Conservation (phyloP, 108 stramenopile genomes). For the Skeletonema costatum region DNA sequence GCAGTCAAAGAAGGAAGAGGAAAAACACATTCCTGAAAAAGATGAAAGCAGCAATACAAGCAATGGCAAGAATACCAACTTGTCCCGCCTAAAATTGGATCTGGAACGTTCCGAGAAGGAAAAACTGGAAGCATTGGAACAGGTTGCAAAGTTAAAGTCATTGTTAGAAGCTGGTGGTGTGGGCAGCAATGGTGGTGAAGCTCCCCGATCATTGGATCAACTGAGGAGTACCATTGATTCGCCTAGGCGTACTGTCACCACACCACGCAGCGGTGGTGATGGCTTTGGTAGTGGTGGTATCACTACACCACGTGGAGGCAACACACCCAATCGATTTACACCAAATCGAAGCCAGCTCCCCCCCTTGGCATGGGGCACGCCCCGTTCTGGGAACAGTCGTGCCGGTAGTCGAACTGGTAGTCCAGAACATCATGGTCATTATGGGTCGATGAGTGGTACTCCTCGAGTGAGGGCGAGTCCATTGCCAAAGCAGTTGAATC, state of each 20-base stretch:
- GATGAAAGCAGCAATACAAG: not conserved
- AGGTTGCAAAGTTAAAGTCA: constrained; percentile 7
- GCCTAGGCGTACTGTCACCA: not conserved
- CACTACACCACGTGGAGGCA: not conserved
- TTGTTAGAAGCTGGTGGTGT: not conserved
- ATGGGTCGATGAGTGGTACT: not conserved
- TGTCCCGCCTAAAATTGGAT: constrained; percentile 12
- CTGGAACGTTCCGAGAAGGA: constrained; percentile 11
- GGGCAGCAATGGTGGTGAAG: not conserved
- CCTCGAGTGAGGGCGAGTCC: constrained; percentile 29
- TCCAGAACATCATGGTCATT: not conserved
- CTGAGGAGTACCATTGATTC: not conserved
- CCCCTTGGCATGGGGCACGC: not conserved
- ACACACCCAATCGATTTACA: not conserved
- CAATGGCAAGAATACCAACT: not conserved
- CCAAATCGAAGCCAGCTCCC: not conserved
- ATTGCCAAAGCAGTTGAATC: constrained; percentile 37
- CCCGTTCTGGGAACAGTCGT: not conserved
- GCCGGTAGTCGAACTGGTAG: constrained; percentile 1
- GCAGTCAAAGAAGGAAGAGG: not conserved
- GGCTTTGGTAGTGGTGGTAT: not conserved
- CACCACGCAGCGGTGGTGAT: not conserved
- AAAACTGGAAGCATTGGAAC: constrained; percentile 24
- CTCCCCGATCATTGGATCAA: not conserved
- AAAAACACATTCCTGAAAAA: not conserved